phyloP scores from a whole-genome alignment of 352 stramenopile species.

The Phytophthora meadii region DNA sequence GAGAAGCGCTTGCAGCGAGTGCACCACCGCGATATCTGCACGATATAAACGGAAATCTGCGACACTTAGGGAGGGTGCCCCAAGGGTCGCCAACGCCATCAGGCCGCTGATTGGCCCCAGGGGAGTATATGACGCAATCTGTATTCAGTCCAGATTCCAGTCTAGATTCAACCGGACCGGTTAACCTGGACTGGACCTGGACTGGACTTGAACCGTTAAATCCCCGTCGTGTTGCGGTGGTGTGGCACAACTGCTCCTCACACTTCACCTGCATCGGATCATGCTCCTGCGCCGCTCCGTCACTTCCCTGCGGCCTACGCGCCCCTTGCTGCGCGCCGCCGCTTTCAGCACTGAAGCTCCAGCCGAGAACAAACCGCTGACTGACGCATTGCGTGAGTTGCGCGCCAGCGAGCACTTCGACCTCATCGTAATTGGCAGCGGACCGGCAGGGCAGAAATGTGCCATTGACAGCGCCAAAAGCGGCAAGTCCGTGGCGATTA shows the following conservation, averaged over 20 bases:
- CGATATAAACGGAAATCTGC: no score
- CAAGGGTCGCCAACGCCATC: no score
- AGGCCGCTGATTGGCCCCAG: no score
- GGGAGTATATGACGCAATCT: not conserved
- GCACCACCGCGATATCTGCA: no score
- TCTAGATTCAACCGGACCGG: slow-evolving; percentile 15
- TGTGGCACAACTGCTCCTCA: slow-evolving; percentile 26
- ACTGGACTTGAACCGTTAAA: slow-evolving; percentile 21
- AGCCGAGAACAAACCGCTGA: slow-evolving; percentile 42
- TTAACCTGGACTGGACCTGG: slow-evolving; percentile 12
- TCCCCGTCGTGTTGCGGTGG: slow-evolving; percentile 18
- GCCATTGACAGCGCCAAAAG: slow-evolving; percentile 90
- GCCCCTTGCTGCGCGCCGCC: slow-evolving; percentile 7
- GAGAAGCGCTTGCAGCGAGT: no score
- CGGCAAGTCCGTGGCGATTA: slow-evolving; percentile 83
- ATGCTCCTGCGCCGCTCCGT: slow-evolving; percentile 35
- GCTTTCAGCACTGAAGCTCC: slow-evolving; percentile 19
- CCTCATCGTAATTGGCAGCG: slow-evolving; percentile 90
- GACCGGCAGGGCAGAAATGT: slow-evolving; percentile 89
- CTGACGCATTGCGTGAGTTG: slow-evolving; percentile 78
- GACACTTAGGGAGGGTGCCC: no score
- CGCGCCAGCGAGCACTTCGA: slow-evolving; percentile 90
- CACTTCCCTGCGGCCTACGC: slow-evolving; percentile 14
- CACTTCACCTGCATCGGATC: slow-evolving; percentile 2
- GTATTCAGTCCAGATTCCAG: slow-evolving; percentile 12